These are phyloP conservation scores for Sporothrix variecibatus DNA, from an alignment of 2,329 filamentous ascomycete genomes.

Conservation along the genomic window DNA sequence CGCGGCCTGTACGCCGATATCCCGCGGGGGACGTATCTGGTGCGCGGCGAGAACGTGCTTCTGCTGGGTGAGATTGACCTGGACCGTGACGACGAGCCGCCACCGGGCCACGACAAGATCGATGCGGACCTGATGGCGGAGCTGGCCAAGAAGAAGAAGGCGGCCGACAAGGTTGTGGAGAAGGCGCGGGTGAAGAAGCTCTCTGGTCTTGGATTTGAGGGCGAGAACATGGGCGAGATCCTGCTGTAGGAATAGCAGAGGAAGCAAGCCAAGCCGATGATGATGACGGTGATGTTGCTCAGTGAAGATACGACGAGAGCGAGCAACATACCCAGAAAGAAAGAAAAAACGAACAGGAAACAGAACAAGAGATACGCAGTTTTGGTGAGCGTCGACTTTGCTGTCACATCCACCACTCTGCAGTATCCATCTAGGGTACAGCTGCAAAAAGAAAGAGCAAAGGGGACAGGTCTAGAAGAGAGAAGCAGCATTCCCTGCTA, in stretches of 20 bases:
- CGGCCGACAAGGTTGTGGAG: constrained; percentile 68
- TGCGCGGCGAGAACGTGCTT: constrained; percentile 95
- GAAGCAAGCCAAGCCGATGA: not conserved
- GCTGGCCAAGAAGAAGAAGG: constrained; percentile 71
- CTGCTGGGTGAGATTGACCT: constrained; percentile 95
- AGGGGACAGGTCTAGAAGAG: not conserved
- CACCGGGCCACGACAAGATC: constrained; percentile 62
- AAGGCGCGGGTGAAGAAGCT: constrained; percentile 72
- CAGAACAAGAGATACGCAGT: not conserved
- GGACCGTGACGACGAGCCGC: constrained; percentile 89
- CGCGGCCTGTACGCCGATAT: constrained; percentile 77
- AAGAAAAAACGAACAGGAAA: not conserved
- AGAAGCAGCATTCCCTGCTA: not conserved
- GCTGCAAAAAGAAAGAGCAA: not conserved
- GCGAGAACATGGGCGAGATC: constrained; percentile 76
- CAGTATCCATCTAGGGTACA: not conserved
- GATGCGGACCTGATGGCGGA: constrained; percentile 58
- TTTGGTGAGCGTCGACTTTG: not conserved
- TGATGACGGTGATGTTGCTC: not conserved
- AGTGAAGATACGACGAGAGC: not conserved
- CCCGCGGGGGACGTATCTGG: constrained; percentile 81
- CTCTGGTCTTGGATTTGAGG: constrained; percentile 80
- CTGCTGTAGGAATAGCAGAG: constrained; percentile 54
- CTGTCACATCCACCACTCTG: not conserved
- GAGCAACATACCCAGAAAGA: not conserved